Evolutionary conservation across 495 filamentous ascomycete genomes (phyloP).

Genomic region (Annulohypoxylon maeteangense): DNA sequence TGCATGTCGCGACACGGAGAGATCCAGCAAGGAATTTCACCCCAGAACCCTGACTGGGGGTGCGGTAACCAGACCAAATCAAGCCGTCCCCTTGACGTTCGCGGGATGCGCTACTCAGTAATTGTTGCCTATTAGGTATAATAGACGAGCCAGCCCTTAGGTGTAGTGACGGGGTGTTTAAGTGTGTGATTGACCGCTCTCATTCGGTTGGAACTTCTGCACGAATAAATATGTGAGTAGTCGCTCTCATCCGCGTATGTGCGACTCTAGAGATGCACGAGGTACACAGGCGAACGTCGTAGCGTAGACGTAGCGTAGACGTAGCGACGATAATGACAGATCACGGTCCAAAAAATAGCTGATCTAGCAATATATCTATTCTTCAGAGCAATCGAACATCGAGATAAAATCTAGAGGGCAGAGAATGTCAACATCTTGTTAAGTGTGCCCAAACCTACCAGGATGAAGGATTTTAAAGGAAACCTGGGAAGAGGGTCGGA

Average conservation of each 20-base stretch:
- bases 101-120: slow-evolving; percentile 41
- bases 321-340: neutral
- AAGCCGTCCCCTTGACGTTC: slow-evolving; percentile 37
- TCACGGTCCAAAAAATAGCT: slow-evolving; percentile 8
- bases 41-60: slow-evolving; percentile 35
- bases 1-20: slow-evolving; percentile 33
- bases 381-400: neutral
- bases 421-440: slow-evolving; percentile 22
- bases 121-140: slow-evolving; percentile 34
- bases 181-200: slow-evolving; percentile 38
- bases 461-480: slow-evolving; percentile 40
- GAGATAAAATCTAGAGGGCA: slow-evolving; percentile 14
- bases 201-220: slow-evolving; percentile 22
- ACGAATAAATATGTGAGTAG: slow-evolving; percentile 22
- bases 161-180: slow-evolving; percentile 22
- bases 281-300: slow-evolving; percentile 10
- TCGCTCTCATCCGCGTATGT: slow-evolving; percentile 30
- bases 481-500: slow-evolving; percentile 16
- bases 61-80: slow-evolving; percentile 35
- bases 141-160: slow-evolving; percentile 28
- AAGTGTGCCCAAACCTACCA: slow-evolving; percentile 22
- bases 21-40: slow-evolving; percentile 36
- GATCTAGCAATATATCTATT: neutral
- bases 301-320: neutral
- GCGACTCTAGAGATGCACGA: slow-evolving; percentile 17